Percentiles rank a stretch among this genome's conserved stretches.
These are phyloP conservation scores for Elongisporangium undulatum DNA, from an alignment of 352 stramenopile species.

Conservation along the genomic window DNA sequence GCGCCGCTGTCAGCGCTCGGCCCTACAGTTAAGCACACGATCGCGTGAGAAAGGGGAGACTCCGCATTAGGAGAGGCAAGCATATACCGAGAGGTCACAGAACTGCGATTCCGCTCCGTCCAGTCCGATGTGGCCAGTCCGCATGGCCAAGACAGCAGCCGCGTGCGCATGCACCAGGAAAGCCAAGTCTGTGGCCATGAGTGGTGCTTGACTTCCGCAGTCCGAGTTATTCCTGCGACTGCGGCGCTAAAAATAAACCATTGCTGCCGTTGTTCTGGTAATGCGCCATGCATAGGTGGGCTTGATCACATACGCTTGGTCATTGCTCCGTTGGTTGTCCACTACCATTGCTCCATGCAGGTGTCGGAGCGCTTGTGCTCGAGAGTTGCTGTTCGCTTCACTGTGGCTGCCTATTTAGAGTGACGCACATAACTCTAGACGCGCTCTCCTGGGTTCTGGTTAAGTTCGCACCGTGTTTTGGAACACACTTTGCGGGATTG, in stretches of 20 bases:
- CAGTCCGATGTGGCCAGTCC: slow-evolving; percentile 37
- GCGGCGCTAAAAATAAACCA: not conserved
- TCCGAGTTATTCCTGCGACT: not conserved
- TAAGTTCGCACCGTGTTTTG: not conserved
- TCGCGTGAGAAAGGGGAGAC: not conserved
- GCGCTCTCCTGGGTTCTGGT: not conserved
- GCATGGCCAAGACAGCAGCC: slow-evolving; percentile 5
- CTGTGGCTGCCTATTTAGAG: not conserved
- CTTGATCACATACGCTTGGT: no score
- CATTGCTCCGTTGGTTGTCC: no score
- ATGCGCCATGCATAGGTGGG: not conserved
- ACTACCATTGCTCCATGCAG: no score
- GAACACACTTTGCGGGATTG: not conserved
- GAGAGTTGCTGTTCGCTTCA: not conserved
- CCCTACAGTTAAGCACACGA: slow-evolving; percentile 19
- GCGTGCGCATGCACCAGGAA: not conserved
- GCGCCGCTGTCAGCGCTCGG: slow-evolving; percentile 38
- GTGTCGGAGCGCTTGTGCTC: no score
- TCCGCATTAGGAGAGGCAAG: not conserved
- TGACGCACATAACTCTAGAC: not conserved
- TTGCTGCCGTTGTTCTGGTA: not conserved
- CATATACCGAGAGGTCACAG: slow-evolving; percentile 59
- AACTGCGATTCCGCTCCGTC: slow-evolving; percentile 55
- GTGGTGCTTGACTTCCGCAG: not conserved
- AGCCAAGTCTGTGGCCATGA: not conserved